Evolutionary conservation across 176 grass and related monocot genomes (phyloP).

Genomic region (Aegilops umbellulata): DNA sequence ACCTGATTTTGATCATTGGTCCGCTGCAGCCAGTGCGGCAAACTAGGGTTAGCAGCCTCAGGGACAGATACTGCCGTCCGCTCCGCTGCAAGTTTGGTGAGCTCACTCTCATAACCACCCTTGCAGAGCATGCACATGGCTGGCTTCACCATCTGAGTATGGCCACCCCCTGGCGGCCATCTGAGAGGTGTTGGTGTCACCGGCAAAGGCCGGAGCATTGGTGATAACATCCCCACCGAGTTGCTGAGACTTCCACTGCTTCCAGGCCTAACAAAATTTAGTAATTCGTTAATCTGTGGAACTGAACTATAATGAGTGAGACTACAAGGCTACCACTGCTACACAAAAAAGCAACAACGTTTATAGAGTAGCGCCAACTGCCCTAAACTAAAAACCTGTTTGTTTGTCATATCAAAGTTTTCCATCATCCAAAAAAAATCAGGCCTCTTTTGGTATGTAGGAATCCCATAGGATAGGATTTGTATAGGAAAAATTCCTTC

Average conservation of each 20-base stretch:
- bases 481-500: no score
- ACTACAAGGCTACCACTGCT: neutral
- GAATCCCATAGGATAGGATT: no score
- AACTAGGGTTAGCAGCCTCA: constrained; percentile 27
- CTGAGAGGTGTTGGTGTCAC: neutral
- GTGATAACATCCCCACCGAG: constrained; percentile 38
- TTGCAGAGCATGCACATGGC: constrained; percentile 67
- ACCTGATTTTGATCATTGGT: constrained; percentile 38
- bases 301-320: neutral
- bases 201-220: constrained; percentile 22
- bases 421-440: neutral
- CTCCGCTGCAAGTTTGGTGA: constrained; percentile 48
- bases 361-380: neutral
- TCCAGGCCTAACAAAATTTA: constrained; percentile 54
- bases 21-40: constrained; percentile 82
- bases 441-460: no score
- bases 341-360: constrained; percentile 9
- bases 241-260: constrained; percentile 45
- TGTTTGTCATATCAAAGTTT: neutral
- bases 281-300: constrained; percentile 20
- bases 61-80: constrained; percentile 6
- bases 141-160: constrained; percentile 4
- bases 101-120: constrained; percentile 54
- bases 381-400: neutral
- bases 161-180: constrained; percentile 15